Evolutionary conservation across 176 grass and related monocot genomes (phyloP).

Genomic region (Saccharum spontaneum): DNA sequence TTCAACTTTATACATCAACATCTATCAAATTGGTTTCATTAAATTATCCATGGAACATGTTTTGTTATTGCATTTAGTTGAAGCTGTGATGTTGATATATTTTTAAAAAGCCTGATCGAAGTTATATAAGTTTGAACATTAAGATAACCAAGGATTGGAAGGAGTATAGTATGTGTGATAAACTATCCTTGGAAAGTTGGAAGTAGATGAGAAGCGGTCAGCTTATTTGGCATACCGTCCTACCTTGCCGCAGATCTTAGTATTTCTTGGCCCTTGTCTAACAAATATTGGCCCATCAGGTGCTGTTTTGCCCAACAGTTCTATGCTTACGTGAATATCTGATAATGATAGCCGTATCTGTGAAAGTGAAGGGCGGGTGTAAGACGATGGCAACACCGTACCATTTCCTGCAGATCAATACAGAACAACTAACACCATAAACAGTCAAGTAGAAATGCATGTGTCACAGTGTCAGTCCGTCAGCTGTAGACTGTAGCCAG

Average conservation of each 20-base stretch:
- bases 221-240: neutral
- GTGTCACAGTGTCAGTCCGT: neutral
- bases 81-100: neutral
- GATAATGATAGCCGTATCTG: neutral
- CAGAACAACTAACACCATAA: neutral
- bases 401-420: neutral
- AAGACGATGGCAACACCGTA: neutral
- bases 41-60: neutral
- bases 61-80: neutral
- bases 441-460: neutral
- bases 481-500: conserved; percentile 4
- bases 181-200: neutral
- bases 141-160: neutral
- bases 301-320: neutral
- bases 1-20: neutral
- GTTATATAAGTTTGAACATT: neutral
- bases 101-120: neutral
- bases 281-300: neutral
- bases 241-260: neutral
- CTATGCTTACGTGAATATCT: neutral
- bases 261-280: neutral
- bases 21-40: neutral
- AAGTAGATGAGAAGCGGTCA: conserved; percentile 1
- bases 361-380: neutral
- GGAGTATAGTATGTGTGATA: neutral